Base-by-base conservation (phyloP, 352 stramenopile species). In the Halophytophthora polymorphica region DNA sequence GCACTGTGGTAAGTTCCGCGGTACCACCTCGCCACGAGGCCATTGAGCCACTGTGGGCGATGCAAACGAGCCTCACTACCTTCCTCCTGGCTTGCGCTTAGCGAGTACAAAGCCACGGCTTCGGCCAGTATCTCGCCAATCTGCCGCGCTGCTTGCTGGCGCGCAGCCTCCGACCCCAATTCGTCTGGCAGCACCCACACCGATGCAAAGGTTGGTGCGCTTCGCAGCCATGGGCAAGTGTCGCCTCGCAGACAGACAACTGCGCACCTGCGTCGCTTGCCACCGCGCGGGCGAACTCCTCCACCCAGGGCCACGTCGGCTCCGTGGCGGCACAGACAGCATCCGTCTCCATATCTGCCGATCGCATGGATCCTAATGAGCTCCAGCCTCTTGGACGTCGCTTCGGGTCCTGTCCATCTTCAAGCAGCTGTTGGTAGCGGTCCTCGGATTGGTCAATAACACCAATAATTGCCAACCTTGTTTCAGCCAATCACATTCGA, bases 401-500 rank as follows among this genome's bases (percentile, higher is more conserved):
- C 25, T 31, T 31, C 25, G 25, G 25, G 41, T 43, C 51, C 59
- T 45, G 57, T 67, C 63, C 44, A 50, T 28, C 35, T 41, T 37
- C 40, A 67, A 71, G 53, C 60, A 51, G 57, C 52, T 58, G 34
- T 40, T 21, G 22, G 43, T 15, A 23, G 18, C 23, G 49, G 43
- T 22, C 33, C 37, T 57, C 6, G 36, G 33, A 69, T 69, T 72
- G 58, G 62, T 14, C 45, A 34, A 51, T 38, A 58, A 3, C 13
- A 1, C 38, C n/a, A 2, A n/a, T 7, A 8, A 4, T 31, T 8
- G 4, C 8, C 25, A 31, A 8, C 5, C 28, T 1, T 12, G 37
- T 81, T 75, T 79, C 23, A 38, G 14, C 74, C 69, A 86, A 81
- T 86, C 11, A 53, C 1, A 44, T 23, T 41, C 18, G 58, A 71